Percentiles rank a stretch among this genome's conserved stretches.
Conservation (phyloP, 441 rosid species). For the Gossypium schwendimanii region DNA sequence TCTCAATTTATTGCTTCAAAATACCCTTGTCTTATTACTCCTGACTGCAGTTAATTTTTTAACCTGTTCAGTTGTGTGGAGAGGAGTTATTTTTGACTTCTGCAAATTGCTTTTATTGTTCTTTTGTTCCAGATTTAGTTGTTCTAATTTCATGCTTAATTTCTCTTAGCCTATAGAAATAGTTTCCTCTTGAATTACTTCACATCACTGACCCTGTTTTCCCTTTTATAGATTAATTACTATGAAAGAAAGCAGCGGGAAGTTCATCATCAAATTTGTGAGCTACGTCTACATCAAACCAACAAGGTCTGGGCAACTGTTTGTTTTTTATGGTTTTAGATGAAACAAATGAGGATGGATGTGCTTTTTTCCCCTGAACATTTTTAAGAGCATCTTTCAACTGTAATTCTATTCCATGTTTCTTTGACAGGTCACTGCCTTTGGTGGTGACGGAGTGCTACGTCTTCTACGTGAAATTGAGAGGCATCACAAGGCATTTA, state of each 20-base stretch:
- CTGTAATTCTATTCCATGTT: constrained; percentile 6
- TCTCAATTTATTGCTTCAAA: neutral
- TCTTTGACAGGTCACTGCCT: constrained; percentile 74
- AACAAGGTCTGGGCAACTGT: constrained; percentile 56
- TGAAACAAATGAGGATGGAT: neutral
- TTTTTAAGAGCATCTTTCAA: neutral
- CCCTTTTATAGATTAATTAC: constrained; percentile 45
- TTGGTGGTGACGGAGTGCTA: constrained; percentile 89
- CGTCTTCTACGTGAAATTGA: constrained; percentile 74
- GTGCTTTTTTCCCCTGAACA: constrained; percentile 2
- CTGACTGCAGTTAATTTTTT: neutral
- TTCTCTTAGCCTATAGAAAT: neutral
- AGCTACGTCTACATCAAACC: constrained; percentile 50
- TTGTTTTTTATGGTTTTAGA: constrained; percentile 12
- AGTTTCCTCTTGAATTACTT: neutral
- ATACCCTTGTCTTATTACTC: neutral
- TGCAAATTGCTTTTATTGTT: neutral
- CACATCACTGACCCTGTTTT: neutral
- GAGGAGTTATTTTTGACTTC: neutral
- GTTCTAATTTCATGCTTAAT: neutral
- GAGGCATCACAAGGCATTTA: constrained; percentile 49
- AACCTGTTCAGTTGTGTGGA: neutral
- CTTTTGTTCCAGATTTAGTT: neutral
- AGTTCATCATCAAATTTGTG: constrained; percentile 34
- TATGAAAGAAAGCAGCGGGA: constrained; percentile 37